Evolutionary conservation across 129 eudicot species (phyloP).

Genomic region (Artemisia tridentata): DNA sequence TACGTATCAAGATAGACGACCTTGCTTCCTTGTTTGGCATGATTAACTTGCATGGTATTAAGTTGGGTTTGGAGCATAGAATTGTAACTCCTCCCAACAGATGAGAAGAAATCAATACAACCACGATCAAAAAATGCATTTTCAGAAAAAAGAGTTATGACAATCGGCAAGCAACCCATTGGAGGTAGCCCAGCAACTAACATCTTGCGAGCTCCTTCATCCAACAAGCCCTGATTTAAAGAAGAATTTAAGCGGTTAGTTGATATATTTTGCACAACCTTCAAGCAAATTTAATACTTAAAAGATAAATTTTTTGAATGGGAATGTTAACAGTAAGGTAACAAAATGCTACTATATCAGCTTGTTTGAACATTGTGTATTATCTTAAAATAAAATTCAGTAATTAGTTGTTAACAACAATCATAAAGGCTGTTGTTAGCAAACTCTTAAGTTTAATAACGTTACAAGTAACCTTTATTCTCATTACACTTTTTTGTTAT

Average conservation of each 20-base stretch:
- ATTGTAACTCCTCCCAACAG: conserved; percentile 46
- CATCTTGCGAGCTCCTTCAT: conserved; percentile 56
- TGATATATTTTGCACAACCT: not conserved
- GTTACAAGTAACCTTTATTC: too few species aligned
- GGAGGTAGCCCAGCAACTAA: conserved; percentile 67
- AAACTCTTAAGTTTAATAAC: too few species aligned
- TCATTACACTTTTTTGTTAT: too few species aligned
- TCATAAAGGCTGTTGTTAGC: too few species aligned
- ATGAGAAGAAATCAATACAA: conserved; percentile 52
- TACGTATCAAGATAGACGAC: conserved; percentile 49
- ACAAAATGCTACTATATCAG: too few species aligned
- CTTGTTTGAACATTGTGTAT: too few species aligned
- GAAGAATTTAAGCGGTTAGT: not conserved
- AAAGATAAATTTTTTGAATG: too few species aligned
- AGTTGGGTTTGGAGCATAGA: conserved; percentile 38
- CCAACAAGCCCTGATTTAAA: conserved; percentile 41
- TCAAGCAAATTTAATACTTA: too few species aligned
- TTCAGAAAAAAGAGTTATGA: conserved; percentile 53
- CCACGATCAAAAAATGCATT: conserved; percentile 42
- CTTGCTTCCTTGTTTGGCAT: conserved; percentile 25
- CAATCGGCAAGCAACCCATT: conserved; percentile 80
- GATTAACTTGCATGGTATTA: conserved; percentile 33
- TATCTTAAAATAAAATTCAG: too few species aligned
- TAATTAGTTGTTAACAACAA: too few species aligned
- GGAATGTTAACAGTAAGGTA: too few species aligned